These are phyloP conservation scores for Clarireedia hainanense DNA, from an alignment of 2,329 filamentous ascomycete species.

Conservation along the genomic window DNA sequence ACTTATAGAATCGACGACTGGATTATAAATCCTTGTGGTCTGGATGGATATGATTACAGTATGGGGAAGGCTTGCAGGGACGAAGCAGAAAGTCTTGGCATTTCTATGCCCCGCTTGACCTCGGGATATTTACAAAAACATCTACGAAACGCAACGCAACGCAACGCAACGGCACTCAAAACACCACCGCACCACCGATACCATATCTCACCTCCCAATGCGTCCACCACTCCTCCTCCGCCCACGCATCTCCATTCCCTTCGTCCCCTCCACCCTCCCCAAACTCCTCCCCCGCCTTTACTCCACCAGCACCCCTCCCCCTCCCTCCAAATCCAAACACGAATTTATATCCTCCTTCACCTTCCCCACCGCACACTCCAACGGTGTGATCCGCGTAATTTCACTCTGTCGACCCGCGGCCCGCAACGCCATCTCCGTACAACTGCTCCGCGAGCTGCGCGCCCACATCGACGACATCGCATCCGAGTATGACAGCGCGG, in stretches of 20 bases:
- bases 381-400: conserved; percentile 80
- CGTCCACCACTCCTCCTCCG: neutral
- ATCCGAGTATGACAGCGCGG: conserved; percentile 47
- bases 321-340: conserved; percentile 9
- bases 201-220: neutral
- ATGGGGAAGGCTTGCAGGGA: too few species aligned
- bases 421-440: conserved; percentile 83
- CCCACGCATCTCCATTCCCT: too few species aligned
- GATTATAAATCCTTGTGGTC: too few species aligned
- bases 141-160: too few species aligned
- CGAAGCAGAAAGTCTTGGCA: too few species aligned
- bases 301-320: conserved; percentile 10
- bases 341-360: conserved; percentile 7
- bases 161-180: too few species aligned
- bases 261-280: conserved; percentile 9
- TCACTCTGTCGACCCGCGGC: conserved; percentile 75
- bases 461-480: conserved; percentile 67
- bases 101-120: too few species aligned
- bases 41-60: too few species aligned
- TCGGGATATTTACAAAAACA: too few species aligned
- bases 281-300: conserved; percentile 5
- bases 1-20: too few species aligned
- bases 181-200: too few species aligned
- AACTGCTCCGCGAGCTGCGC: conserved; percentile 64
- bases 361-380: conserved; percentile 4